Conservation (phyloP, 2,329 filamentous ascomycete species). For the Zarea fungicola region DNA sequence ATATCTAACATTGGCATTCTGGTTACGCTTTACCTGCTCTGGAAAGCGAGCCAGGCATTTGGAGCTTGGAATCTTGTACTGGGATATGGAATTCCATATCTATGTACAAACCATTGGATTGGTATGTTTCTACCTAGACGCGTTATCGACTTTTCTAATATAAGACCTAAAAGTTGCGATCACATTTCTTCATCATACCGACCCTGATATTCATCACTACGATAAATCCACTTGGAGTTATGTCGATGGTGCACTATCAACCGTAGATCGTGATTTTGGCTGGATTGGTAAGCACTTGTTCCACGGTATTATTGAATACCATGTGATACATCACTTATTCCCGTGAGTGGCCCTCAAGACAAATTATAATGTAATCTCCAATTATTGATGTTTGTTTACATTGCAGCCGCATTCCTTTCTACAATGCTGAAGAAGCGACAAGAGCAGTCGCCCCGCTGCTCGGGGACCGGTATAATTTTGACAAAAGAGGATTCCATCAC, state of each 20-base stretch:
- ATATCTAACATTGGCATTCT: not conserved
- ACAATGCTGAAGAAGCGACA: slow-evolving; percentile 51
- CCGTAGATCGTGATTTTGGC: slow-evolving; percentile 58
- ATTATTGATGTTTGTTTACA: too few relatives aligned
- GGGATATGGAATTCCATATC: not conserved
- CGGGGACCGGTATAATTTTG: too few relatives aligned
- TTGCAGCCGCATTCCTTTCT: slow-evolving; percentile 31
- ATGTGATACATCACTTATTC: slow-evolving; percentile 60
- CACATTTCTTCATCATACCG: not conserved
- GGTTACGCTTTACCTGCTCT: not conserved
- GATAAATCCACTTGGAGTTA: not conserved
- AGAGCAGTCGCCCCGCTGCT: too few relatives aligned
- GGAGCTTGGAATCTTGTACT: too few relatives aligned
- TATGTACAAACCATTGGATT: not conserved
- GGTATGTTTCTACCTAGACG: not conserved
- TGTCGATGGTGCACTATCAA: slow-evolving; percentile 47
- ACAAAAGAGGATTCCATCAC: too few relatives aligned
- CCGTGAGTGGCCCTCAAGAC: too few relatives aligned
- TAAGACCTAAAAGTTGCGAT: not conserved
- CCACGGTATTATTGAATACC: slow-evolving; percentile 56
- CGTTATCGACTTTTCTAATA: not conserved
- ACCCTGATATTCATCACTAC: not conserved
- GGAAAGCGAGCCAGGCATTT: too few relatives aligned
- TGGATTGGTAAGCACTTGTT: slow-evolving; percentile 58
- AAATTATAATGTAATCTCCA: too few relatives aligned